Evolutionary conservation across 495 filamentous ascomycete species (phyloP).

Genomic region (Neurospora africana): DNA sequence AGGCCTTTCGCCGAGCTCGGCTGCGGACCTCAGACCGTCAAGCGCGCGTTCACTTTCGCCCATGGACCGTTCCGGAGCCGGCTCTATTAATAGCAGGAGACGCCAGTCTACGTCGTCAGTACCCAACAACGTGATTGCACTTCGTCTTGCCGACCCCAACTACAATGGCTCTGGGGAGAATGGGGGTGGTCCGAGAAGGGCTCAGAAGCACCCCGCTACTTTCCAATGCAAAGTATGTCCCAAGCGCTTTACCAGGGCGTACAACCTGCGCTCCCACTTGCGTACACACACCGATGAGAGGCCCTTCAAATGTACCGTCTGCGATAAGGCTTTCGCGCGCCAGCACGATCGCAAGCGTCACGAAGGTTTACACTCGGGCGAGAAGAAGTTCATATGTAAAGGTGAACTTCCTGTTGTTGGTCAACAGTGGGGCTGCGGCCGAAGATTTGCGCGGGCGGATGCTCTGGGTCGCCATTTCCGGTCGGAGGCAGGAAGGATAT

Average conservation of each 20-base stretch:
- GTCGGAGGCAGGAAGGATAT: conserved; percentile 87
- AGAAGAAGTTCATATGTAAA: conserved; percentile 95
- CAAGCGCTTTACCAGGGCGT: conserved; percentile 79
- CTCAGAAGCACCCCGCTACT: conserved; percentile 91
- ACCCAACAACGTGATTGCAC: conserved; percentile 81
- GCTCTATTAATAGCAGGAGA: conserved; percentile 49
- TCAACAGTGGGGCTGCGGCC: conserved; percentile 82
- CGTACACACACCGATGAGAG: conserved; percentile 89
- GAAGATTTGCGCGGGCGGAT: conserved; percentile 89
- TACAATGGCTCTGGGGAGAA: conserved; percentile 46
- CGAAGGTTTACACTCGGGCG: conserved; percentile 81
- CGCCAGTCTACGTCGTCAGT: conserved; percentile 85
- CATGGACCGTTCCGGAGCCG: conserved; percentile 41
- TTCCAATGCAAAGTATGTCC: conserved; percentile 81
- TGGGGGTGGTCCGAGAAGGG: conserved; percentile 52
- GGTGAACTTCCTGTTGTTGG: conserved; percentile 68
- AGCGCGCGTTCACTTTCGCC: conserved; percentile 61
- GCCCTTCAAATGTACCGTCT: conserved; percentile 91
- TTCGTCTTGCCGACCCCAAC: conserved; percentile 81
- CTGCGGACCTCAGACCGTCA: conserved; percentile 36
- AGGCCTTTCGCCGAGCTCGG: conserved; percentile 34
- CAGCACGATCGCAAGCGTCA: conserved; percentile 89
- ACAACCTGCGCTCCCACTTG: conserved; percentile 84
- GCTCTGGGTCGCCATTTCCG: conserved; percentile 95
- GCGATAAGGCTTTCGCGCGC: conserved; percentile 91